phyloP scores from a whole-genome alignment of 495 filamentous ascomycete species.

The Neohortaea acidophila region DNA sequence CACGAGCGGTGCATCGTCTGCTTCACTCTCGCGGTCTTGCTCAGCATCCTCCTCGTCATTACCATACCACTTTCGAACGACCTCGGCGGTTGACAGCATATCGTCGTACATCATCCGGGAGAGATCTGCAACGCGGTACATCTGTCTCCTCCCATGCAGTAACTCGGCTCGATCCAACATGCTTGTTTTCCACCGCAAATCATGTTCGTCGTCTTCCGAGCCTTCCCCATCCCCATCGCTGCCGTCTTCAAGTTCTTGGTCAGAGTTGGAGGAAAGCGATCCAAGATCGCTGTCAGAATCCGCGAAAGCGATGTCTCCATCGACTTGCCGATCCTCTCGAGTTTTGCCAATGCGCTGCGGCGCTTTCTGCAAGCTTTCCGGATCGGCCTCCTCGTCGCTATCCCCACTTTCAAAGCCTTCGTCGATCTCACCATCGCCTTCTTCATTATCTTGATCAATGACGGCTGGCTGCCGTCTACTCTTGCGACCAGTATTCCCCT shows the following conservation, averaged over 20 bases:
- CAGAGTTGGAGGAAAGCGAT: conserved; percentile 60
- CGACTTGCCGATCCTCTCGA: conserved; percentile 32
- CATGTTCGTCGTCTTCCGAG: conserved; percentile 47
- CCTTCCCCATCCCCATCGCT: conserved; percentile 41
- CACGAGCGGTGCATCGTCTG: conserved; percentile 72
- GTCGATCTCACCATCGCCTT: conserved; percentile 22
- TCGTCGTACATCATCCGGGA: conserved; percentile 81
- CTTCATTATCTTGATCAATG: conserved; percentile 38
- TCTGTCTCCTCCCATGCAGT: conserved; percentile 50
- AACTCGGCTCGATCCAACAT: conserved; percentile 59
- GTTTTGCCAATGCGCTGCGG: conserved; percentile 8
- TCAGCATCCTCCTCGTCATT: conserved; percentile 34
- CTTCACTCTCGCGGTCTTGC: conserved; percentile 36
- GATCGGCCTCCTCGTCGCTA: conserved; percentile 31
- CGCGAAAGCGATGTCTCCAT: conserved; percentile 68
- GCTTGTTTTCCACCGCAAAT: conserved; percentile 69
- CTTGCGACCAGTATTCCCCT: conserved; percentile 53
- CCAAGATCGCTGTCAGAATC: conserved; percentile 93
- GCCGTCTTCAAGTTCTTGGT: conserved; percentile 46
- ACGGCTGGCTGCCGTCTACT: conserved; percentile 49
- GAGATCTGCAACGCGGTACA: conserved; percentile 63
- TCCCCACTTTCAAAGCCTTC: conserved; percentile 27
- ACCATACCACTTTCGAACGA: conserved; percentile 64
- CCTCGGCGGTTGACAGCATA: conserved; percentile 56
- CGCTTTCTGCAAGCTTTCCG: conserved; percentile 29